Evolutionary conservation across 2,329 filamentous ascomycete genomes (phyloP), one percentile per base, ranked within the genome.

Genomic region (Penicillium sp.): DNA sequence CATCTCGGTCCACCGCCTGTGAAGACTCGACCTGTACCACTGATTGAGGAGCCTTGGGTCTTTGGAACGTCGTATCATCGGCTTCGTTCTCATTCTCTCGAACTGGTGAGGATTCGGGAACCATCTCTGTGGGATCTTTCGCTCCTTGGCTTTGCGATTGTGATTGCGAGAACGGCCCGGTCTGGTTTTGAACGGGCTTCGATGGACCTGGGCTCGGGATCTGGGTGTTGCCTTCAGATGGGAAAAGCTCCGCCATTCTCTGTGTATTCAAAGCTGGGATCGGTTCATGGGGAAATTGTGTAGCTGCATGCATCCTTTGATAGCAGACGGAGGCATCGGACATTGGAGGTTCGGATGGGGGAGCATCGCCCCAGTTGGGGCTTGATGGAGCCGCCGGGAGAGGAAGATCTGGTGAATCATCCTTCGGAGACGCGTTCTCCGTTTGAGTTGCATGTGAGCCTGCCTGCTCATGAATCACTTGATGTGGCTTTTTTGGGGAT

Each of bases 11-110:
- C 32, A 66, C 67, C 7, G 67, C 63, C 46, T 77, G 74, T 1
- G 74, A 76, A 10, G 74, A 77, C 55, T 74, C 73, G 18, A 77
- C 73, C 53, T 75, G 68, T 4, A 76, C 65, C 24, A 73, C 60
- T 3, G 68, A 63, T 11, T 66, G 58, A 41, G 59, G 67, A 11
- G 58, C 54, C 45, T 40, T 61, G 22, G 62, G 59, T 34, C 58
- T 61, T 22, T 54, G 55, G 38, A 63, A 62, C 5, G 54, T 49
- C 50, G 27, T 41, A 1, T 61, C 45, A 16, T 48, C 55, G 13
- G 48, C 29, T 7, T 43, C 48, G 5, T 24, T 45, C 14, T 34
- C 53, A 21, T 62, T 61, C 41, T 53, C 61, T 24, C 58, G 54
- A 7, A 67, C 45, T 5, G 71, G 74, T n/a, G 73, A 76, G 2